Evolutionary conservation across 345 rosid species (phyloP).

Genomic region (Murraya koenigii): DNA sequence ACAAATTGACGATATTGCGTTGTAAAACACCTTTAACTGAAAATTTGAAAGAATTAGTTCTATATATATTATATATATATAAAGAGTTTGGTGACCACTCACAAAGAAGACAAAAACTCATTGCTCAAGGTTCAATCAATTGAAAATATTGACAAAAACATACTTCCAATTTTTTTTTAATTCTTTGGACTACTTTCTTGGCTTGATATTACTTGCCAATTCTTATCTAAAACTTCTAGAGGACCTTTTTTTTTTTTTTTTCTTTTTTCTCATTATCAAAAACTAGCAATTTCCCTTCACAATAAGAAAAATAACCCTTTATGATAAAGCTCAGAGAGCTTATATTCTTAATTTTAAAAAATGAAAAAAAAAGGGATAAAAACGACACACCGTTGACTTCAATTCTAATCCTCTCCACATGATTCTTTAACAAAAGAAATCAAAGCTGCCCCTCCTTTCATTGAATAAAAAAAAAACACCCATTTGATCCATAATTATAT

Average conservation of each 20-base stretch:
- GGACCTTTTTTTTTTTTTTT: not conserved
- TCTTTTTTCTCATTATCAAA: not conserved
- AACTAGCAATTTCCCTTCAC: not conserved
- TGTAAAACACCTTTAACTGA: too few relatives aligned
- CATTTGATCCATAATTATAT: constrained; percentile 16
- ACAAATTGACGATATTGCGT: not conserved
- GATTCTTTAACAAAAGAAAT: not conserved
- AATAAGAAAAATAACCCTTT: not conserved
- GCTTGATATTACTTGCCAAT: not conserved
- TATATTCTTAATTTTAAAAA: not conserved
- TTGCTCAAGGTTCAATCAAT: not conserved
- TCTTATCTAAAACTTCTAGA: not conserved
- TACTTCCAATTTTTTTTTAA: not conserved
- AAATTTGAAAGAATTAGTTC: not conserved
- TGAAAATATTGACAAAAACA: not conserved
- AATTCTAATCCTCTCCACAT: constrained; percentile 16
- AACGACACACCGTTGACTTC: constrained; percentile 30
- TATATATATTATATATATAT: too few relatives aligned
- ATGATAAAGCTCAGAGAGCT: not conserved
- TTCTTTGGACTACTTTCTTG: not conserved
- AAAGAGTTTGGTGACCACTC: not conserved
- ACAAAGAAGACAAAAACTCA: not conserved
- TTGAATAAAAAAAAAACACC: not conserved
- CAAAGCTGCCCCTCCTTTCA: not conserved
- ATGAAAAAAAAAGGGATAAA: not conserved